Evolutionary conservation across 495 filamentous ascomycete species (phyloP).

Genomic region (Penicillium bialowiezense): DNA sequence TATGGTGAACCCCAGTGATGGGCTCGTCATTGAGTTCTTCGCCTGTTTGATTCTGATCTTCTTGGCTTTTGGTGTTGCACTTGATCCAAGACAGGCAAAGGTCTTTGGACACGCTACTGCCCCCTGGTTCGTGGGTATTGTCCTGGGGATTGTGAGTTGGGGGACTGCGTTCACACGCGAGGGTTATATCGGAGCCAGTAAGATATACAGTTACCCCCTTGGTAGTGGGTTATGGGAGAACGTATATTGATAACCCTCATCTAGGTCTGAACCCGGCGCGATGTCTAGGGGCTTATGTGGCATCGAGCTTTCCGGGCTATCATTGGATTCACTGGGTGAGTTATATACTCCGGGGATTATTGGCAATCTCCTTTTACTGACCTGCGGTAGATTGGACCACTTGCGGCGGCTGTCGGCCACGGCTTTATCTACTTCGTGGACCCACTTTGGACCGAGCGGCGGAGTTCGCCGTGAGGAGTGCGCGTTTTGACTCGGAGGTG

Average conservation of each 20-base stretch:
- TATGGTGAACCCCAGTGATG: conserved; percentile 27
- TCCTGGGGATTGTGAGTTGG: conserved; percentile 45
- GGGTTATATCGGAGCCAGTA: conserved; percentile 45
- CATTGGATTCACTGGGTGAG: conserved; percentile 39
- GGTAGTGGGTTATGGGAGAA: background rate
- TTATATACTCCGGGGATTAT: background rate
- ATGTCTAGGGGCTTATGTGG: conserved; percentile 33
- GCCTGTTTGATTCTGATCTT: conserved; percentile 40
- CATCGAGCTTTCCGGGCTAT: conserved; percentile 27
- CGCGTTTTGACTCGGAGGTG: conserved; percentile 7
- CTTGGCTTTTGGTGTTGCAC: conserved; percentile 48
- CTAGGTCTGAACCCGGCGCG: conserved; percentile 35
- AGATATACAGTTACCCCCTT: background rate
- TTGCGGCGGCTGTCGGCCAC: conserved; percentile 25
- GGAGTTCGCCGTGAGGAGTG: conserved; percentile 15
- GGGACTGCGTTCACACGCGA: conserved; percentile 39
- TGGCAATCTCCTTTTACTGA: conserved; percentile 4
- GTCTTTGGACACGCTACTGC: conserved; percentile 50
- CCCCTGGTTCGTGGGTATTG: conserved; percentile 51
- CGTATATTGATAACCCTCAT: conserved; percentile 8
- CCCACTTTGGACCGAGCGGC: conserved; percentile 26
- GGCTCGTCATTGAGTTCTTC: conserved; percentile 44
- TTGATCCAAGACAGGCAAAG: conserved; percentile 53
- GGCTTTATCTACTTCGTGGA: conserved; percentile 29
- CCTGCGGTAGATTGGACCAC: conserved; percentile 24